Percentiles rank a stretch among this genome's conserved stretches.
phyloP scores from a whole-genome alignment of 2,329 filamentous ascomycete species.

The Dactylellina drechsleri region DNA sequence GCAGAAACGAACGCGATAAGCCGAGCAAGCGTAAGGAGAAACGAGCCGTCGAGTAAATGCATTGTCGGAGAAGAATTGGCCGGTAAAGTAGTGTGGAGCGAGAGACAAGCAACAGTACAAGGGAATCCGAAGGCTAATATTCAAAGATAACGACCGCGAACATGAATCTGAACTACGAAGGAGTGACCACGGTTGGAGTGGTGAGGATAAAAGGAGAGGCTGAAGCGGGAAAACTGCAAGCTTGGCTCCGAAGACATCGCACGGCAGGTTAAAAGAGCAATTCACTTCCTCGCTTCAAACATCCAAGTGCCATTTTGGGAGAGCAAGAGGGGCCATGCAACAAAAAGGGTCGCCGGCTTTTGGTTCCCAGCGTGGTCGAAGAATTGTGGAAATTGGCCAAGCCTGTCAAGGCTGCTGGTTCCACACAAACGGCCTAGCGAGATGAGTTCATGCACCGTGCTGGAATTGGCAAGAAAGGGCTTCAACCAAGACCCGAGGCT shows the following conservation, averaged over 20 bases:
- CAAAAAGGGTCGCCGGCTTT: slow-evolving; percentile 25
- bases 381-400: slow-evolving; percentile 35
- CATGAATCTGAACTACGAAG: slow-evolving; percentile 4
- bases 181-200: slow-evolving; percentile 41
- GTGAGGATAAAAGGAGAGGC: slow-evolving; percentile 18
- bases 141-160: not conserved
- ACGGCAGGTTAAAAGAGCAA: not conserved
- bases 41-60: slow-evolving; percentile 17
- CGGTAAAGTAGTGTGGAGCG: no score
- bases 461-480: no score
- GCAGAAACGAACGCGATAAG: slow-evolving; percentile 32
- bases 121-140: not conserved
- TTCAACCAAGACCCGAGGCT: no score
- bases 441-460: no score
- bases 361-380: not conserved
- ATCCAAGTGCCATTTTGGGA: slow-evolving; percentile 13
- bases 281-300: not conserved
- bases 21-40: slow-evolving; percentile 24
- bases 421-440: slow-evolving; percentile 1
- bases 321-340: slow-evolving; percentile 12
- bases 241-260: slow-evolving; percentile 21
- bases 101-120: no score
- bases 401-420: slow-evolving; percentile 24
- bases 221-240: slow-evolving; percentile 39
- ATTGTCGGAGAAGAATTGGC: slow-evolving; percentile 16